phyloP scores from a whole-genome alignment of 2,329 filamentous ascomycete genomes.

The Beauveria sp. region DNA sequence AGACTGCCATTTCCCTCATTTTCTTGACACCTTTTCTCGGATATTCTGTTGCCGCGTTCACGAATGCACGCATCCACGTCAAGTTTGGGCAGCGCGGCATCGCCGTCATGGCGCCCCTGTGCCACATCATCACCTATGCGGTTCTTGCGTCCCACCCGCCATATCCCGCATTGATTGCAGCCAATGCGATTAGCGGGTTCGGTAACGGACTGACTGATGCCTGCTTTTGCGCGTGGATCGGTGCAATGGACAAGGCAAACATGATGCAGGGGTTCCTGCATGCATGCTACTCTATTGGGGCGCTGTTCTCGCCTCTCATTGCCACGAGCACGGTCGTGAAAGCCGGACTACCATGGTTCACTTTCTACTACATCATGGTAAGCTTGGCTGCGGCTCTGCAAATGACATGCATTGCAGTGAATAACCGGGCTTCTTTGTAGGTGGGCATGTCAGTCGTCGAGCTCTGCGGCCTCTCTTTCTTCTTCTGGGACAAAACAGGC shows the following conservation, averaged over 20 bases:
- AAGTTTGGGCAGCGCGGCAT: slow-evolving; percentile 59
- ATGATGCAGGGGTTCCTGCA: slow-evolving; percentile 60
- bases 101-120: slow-evolving; percentile 52
- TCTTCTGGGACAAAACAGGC: slow-evolving; percentile 55
- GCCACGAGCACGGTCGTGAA: slow-evolving; percentile 61
- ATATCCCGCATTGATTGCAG: slow-evolving; percentile 54
- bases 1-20: slow-evolving; percentile 53
- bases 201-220: slow-evolving; percentile 57
- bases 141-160: slow-evolving; percentile 55
- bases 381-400: slow-evolving; percentile 17
- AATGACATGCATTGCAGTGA: no score
- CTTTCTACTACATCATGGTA: slow-evolving; percentile 66
- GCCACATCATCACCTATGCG: slow-evolving; percentile 55
- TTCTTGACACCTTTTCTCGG: slow-evolving; percentile 58
- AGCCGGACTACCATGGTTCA: slow-evolving; percentile 53
- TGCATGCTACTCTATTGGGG: slow-evolving; percentile 58
- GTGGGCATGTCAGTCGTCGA: slow-evolving; percentile 47
- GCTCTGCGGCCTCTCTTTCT: slow-evolving; percentile 37
- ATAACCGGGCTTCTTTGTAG: slow-evolving; percentile 14
- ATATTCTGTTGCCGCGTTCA: slow-evolving; percentile 52
- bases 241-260: slow-evolving; percentile 61
- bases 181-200: slow-evolving; percentile 57
- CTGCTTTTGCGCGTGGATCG: slow-evolving; percentile 44
- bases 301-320: slow-evolving; percentile 54
- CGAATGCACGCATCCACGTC: slow-evolving; percentile 54